Base-by-base conservation (phyloP, 441 rosid species). In the Jatropha multifida region DNA sequence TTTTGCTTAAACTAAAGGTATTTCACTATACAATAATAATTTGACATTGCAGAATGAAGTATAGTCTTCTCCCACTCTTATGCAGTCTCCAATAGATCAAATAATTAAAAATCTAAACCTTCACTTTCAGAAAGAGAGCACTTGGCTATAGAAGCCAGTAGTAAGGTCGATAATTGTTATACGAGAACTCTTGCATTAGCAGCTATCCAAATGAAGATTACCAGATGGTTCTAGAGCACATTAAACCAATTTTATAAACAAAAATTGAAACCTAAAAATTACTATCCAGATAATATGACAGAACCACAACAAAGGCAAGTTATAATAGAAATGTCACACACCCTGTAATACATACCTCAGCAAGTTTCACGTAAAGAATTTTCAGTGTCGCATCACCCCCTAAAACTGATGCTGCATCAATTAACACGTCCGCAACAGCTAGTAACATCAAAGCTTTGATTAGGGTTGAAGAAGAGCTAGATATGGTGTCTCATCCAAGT, bases 371-470 rank as follows among this genome's bases (percentile, higher is more conserved):
- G 64, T 88, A 91, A 52, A 96, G 96, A 88, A 96, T 94, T 86
- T 85, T 90, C 76, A 96, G 86, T 18, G 90, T 91, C 40, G 89
- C 84, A 78, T 92, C 99, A 80, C 99, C 99, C 71, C 97, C 95
- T 83, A 96, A 84, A 80, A 94, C 96, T 79, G 90, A 87, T 17
- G 99, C 99, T 52, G 97, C 98, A 79, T 96, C 98, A 38, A 82
- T 88, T 86, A 96, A 82, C 76, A 93, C 97, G 78, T 96, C 99
- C 87, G 97, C 98, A 80, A 94, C 98, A 86, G 98, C 99, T 96
- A 86, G 73, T 73, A 87, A 79, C 81, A 87, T 74, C 76, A 85
- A 69, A 85, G 74, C 79, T 71, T 82, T 76, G 65, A 76, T 91
- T 78, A 90, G 88, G 78, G 20, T 74, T 64, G 59, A 70, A 32